Conservation (phyloP, 805 yeast genomes). For the Yamadazyma ubonensis region DNA sequence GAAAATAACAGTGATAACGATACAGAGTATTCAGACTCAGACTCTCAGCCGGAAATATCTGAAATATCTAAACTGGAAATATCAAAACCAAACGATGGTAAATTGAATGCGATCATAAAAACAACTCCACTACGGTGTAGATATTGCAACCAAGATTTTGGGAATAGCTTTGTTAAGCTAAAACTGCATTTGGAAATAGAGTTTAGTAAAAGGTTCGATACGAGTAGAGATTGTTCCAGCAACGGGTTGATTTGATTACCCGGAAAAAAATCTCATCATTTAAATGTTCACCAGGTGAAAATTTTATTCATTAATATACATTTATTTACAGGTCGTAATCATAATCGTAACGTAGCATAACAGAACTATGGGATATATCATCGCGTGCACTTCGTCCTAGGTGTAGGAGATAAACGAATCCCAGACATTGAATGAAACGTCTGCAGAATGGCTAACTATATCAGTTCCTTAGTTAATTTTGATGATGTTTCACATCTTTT, state of each 20-base stretch:
- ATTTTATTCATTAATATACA: no score
- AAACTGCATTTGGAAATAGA: constrained; percentile 30
- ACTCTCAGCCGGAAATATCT: constrained; percentile 4
- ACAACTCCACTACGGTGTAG: constrained; percentile 26
- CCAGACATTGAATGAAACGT: constrained; percentile 27
- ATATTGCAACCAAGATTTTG: constrained; percentile 27
- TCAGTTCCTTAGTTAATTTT: constrained; percentile 21
- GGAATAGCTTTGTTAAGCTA: constrained; percentile 22
- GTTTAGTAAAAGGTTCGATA: constrained; percentile 19
- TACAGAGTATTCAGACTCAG: constrained; percentile 10
- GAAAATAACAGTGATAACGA: constrained; percentile 1
- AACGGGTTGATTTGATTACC: constrained; percentile 12
- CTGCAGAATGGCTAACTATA: constrained; percentile 28
- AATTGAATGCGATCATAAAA: constrained; percentile 17
- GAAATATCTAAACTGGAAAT: no score
- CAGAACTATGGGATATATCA: constrained; percentile 26
- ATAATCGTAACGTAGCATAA: no score
- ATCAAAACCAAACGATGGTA: no score
- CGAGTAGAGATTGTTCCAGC: constrained; percentile 17
- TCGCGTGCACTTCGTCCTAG: constrained; percentile 37
- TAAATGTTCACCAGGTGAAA: no score
- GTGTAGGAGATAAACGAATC: constrained; percentile 43
- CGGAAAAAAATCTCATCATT: no score
- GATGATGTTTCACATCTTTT: constrained; percentile 25
- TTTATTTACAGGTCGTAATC: no score